Evolutionary conservation across 805 yeast species (phyloP).

Genomic region (Barnettozyma vustinii): DNA sequence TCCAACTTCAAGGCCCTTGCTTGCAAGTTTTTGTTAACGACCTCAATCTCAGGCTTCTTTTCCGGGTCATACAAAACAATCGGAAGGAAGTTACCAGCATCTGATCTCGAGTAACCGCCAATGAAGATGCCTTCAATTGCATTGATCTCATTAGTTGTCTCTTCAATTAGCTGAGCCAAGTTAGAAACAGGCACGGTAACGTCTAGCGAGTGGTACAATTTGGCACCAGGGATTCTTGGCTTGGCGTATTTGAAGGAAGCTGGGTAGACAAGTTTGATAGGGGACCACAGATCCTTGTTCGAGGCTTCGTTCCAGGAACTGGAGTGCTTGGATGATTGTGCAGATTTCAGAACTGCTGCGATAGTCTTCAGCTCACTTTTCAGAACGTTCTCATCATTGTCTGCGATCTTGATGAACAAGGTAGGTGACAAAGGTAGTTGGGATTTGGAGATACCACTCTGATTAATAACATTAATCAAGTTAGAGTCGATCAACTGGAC

Average conservation of each 20-base stretch:
- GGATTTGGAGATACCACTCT: constrained; percentile 43
- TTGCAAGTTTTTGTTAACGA: constrained; percentile 52
- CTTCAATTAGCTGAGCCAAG: constrained; percentile 52
- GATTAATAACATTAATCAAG: constrained; percentile 58
- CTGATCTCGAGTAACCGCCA: constrained; percentile 70
- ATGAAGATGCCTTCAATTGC: constrained; percentile 44
- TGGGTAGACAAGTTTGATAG: constrained; percentile 62
- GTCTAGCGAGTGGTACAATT: constrained; percentile 50
- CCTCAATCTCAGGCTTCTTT: constrained; percentile 39
- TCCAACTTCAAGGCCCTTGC: constrained; percentile 57
- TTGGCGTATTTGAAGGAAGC: constrained; percentile 59
- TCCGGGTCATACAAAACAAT: constrained; percentile 52
- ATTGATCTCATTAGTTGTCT: constrained; percentile 52
- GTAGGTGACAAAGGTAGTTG: constrained; percentile 46
- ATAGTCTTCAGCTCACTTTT: constrained; percentile 42
- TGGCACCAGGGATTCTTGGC: constrained; percentile 25
- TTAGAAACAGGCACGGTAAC: constrained; percentile 72
- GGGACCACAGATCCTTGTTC: constrained; percentile 61
- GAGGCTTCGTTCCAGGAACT: constrained; percentile 54
- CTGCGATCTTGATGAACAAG: constrained; percentile 56
- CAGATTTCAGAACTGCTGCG: constrained; percentile 34
- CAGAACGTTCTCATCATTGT: constrained; percentile 32
- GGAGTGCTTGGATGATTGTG: constrained; percentile 49
- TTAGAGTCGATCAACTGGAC: constrained; percentile 65
- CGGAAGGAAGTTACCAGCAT: constrained; percentile 75